phyloP scores from a whole-genome alignment of 2,329 filamentous ascomycete species.

The Saccharata proteae region DNA sequence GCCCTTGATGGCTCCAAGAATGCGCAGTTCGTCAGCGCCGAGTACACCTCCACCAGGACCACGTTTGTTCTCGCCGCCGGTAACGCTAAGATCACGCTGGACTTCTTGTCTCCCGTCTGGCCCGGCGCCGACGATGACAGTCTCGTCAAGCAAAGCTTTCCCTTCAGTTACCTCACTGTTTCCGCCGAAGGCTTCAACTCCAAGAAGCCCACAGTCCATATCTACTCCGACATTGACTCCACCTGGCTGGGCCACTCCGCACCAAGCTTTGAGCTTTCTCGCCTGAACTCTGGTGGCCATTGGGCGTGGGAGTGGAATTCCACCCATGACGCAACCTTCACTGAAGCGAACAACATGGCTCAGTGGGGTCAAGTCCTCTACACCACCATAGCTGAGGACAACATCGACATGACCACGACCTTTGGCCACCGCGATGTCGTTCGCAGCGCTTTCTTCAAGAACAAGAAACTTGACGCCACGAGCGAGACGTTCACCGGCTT shows the following conservation, averaged over 20 bases:
- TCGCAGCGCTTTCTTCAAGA: conserved; percentile 1
- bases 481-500: conserved; percentile 7
- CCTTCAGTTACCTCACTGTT: conserved; percentile 33
- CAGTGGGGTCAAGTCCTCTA: conserved; percentile 31
- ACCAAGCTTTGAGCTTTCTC: conserved; percentile 11
- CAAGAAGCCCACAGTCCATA: conserved; percentile 19
- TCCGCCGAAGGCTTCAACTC: conserved; percentile 14
- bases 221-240: conserved; percentile 34
- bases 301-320: conserved; percentile 22
- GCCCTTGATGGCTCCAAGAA: conserved; percentile 13
- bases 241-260: conserved; percentile 26
- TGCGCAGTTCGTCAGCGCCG: conserved; percentile 23
- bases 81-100: conserved; percentile 22
- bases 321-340: conserved; percentile 17
- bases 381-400: conserved; percentile 15
- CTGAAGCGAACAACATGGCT: conserved; percentile 29
- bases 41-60: conserved; percentile 31
- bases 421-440: conserved; percentile 5
- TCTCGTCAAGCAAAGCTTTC: conserved; percentile 31
- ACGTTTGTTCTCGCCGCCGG: conserved; percentile 29
- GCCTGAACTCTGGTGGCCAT: conserved; percentile 14
- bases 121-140: conserved; percentile 18
- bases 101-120: conserved; percentile 34
- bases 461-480: conserved; percentile 13
- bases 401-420: conserved; percentile 3